Evolutionary conservation across 2,329 filamentous ascomycete genomes (phyloP).

Genomic region (Phyllachora maydis): DNA sequence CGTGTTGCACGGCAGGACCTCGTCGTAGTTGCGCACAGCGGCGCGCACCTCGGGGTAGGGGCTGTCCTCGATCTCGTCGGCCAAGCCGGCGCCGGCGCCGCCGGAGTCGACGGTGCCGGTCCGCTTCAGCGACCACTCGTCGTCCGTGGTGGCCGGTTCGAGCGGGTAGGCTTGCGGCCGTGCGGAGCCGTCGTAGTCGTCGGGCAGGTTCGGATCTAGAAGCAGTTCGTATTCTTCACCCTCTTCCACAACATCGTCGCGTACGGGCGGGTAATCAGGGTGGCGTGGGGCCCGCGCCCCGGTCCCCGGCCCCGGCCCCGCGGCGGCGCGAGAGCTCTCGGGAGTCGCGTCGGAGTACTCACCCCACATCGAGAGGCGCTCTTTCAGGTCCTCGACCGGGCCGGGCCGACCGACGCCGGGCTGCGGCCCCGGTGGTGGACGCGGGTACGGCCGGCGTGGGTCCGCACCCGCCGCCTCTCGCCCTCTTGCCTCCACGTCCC

Average conservation of each 20-base stretch:
- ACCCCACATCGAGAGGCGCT: constrained; percentile 18
- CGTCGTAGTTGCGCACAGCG: constrained; percentile 42
- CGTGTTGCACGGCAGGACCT: constrained; percentile 45
- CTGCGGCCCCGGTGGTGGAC: no score
- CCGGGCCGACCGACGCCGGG: constrained; percentile 4
- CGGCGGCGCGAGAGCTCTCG: no score
- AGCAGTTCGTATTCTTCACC: constrained; percentile 32
- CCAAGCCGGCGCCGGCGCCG: constrained; percentile 4
- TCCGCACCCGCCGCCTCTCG: constrained; percentile 10
- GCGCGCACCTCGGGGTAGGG: constrained; percentile 47
- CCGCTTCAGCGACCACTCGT: no score
- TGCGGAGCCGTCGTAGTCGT: constrained; percentile 20
- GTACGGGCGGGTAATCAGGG: constrained; percentile 12
- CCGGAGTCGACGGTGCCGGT: constrained; percentile 3
- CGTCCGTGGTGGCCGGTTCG: constrained; percentile 7
- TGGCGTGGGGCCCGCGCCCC: no score
- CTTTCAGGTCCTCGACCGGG: constrained; percentile 13
- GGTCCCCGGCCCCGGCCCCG: no score
- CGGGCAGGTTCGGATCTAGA: constrained; percentile 29
- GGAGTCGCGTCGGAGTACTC: no score
- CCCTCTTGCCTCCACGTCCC: constrained; percentile 10
- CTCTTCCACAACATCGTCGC: constrained; percentile 21
- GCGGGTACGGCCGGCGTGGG: no score
- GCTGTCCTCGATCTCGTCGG: constrained; percentile 25
- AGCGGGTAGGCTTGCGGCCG: constrained; percentile 4